Conservation (phyloP, 176 grass and related monocot species). For the Cenchrus americanus region DNA sequence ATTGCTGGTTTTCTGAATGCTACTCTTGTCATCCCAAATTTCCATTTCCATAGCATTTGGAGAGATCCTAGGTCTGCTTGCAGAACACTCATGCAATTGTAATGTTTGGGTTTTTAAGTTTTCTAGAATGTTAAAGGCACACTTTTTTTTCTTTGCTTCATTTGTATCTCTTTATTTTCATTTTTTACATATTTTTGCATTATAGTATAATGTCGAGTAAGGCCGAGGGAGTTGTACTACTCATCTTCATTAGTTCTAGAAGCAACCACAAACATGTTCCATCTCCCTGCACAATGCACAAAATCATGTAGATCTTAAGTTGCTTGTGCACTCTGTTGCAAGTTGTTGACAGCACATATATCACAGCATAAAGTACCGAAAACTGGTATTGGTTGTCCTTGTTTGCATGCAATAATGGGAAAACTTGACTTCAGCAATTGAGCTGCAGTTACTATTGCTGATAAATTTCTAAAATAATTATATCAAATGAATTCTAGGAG, state of each 20-base stretch:
- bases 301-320: conserved; percentile 16
- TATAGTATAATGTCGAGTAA: conserved; percentile 10
- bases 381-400: conserved; percentile 22
- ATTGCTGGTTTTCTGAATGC: conserved; percentile 95
- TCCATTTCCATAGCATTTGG: conserved; percentile 98
- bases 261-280: conserved; percentile 6
- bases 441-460: neutral
- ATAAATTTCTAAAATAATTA: conserved; percentile 13
- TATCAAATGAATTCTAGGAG: conserved; percentile 13
- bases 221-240: conserved; percentile 18
- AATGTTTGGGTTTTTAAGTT: conserved; percentile 9
- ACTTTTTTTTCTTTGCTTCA: neutral
- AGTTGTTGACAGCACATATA: conserved; percentile 8
- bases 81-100: neutral
- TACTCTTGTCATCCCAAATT: conserved; percentile 92
- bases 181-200: conserved; percentile 28
- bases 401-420: conserved; percentile 25
- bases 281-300: conserved; percentile 18
- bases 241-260: conserved; percentile 8
- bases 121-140: neutral
- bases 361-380: neutral
- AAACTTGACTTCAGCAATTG: conserved; percentile 3
- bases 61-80: conserved; percentile 80
- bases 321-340: conserved; percentile 8
- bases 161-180: conserved; percentile 1